Evolutionary conservation across 148 eudicot species (phyloP), one percentile per base, ranked within the genome.

Genomic region (Vaccinium corymbosum): DNA sequence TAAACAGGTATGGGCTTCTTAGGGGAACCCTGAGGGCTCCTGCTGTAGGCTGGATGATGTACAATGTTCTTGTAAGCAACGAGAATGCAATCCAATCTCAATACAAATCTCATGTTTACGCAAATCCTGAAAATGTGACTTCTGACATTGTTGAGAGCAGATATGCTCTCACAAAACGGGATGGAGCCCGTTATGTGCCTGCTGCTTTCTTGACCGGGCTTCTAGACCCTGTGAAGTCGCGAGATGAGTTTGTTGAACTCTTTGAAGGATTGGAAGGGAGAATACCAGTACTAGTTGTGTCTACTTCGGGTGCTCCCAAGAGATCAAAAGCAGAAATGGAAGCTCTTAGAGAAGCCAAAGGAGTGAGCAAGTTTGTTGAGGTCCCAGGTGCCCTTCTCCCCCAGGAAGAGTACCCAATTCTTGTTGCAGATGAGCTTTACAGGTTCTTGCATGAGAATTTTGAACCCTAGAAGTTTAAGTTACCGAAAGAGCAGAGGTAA

Each of bases 41-140:
- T 27, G 98, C 98, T 57, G 87, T 96, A n/a, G 98, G 98, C 55
- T 96, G 98, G 98, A 96, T 96, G 98, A 91, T 96, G 98, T 96
- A 96, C 82, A 96, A 96, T 77, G 91, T 93, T 77, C 97, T 96
- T 22, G 98, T 96, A 85, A 96, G 99, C 91, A 96, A 96, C 64
- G 92, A 96, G 87, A 96, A 91, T 73, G 83, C 99, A 22, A 96
- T 96, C 38, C 83, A 90, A 83, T 94, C 98, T 13, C 99, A 96
- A 84, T 96, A 96, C 88, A 93, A 92, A 86, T 94, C 98, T 16
- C 98, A 96, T 53, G 98, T 96, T 6, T 96, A 96, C 66, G 94
- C 94, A 35, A 89, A 96, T 82, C 89, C 98, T 56, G 90, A 84
- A 62, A 97, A 97, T 78, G 99, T 97, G 85, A 94, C 98, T 20